Evolutionary conservation across 306 rosid species (phyloP).

Genomic region (Oxytropis ochrocephala): DNA sequence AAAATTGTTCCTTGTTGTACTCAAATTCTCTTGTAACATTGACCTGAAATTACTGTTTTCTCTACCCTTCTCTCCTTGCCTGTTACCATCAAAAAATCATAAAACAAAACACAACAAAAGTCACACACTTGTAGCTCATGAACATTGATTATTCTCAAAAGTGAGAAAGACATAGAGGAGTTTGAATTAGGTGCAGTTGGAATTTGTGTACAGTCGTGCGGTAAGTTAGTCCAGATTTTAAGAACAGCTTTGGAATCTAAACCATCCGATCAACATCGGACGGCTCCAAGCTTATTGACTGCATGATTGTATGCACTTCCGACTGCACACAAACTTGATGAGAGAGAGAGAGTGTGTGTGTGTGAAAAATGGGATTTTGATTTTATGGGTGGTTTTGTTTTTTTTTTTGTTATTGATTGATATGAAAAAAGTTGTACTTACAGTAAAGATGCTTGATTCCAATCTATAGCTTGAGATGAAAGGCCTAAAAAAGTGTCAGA

Average conservation of each 20-base stretch:
- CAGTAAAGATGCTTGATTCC: constrained; percentile 79
- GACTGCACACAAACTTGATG: no score
- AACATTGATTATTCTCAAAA: neutral
- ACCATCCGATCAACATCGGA: no score
- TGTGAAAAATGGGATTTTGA: neutral
- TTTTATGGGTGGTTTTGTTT: neutral
- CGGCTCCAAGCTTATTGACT: no score
- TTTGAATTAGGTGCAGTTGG: no score
- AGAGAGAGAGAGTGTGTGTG: neutral
- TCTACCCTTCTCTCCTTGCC: constrained; percentile 52
- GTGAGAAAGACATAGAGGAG: no score
- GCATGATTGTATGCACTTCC: no score
- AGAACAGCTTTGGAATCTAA: no score
- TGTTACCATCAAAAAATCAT: neutral
- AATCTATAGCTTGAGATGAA: constrained; percentile 65
- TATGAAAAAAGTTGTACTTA: constrained; percentile 31
- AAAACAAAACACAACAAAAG: neutral
- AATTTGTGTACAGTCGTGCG: no score
- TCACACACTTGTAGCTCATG: neutral
- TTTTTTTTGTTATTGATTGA: neutral
- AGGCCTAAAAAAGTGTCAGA: constrained; percentile 58
- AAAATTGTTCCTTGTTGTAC: constrained; percentile 41
- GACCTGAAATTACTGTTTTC: constrained; percentile 64
- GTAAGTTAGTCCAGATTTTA: no score
- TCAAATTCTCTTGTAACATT: constrained; percentile 64